Evolutionary conservation across 2,329 filamentous ascomycete species (phyloP).

Genomic region (Fusarium sp.): DNA sequence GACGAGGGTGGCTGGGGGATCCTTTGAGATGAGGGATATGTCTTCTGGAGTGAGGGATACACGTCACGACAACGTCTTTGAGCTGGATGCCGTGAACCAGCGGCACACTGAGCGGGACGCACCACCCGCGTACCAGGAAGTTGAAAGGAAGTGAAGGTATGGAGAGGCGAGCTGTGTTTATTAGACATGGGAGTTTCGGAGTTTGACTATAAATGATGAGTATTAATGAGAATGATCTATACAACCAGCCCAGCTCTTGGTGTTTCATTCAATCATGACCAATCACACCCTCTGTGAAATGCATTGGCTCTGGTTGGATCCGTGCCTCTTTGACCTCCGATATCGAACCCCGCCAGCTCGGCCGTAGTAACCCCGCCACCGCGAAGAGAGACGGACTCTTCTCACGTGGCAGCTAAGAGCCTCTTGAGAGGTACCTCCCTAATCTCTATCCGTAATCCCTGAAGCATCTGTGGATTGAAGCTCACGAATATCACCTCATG

Average conservation of each 20-base stretch:
- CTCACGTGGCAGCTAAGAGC: background rate
- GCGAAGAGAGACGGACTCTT: background rate
- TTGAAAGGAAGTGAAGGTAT: constrained; percentile 22
- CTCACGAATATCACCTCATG: constrained; percentile 15
- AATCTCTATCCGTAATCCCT: background rate
- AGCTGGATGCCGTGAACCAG: constrained; percentile 5
- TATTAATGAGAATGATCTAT: constrained; percentile 1
- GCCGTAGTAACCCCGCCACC: constrained; percentile 5
- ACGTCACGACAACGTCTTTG: constrained; percentile 9
- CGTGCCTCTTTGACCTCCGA: constrained; percentile 35
- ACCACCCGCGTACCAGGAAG: constrained; percentile 40
- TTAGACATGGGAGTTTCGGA: background rate
- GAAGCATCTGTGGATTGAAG: background rate
- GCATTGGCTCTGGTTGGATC: constrained; percentile 37
- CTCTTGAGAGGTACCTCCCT: background rate
- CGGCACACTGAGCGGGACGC: constrained; percentile 13
- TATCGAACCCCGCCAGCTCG: constrained; percentile 37
- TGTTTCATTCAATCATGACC: background rate
- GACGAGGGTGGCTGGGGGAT: background rate
- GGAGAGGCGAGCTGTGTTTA: background rate
- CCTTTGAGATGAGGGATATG: constrained; percentile 5
- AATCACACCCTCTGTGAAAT: constrained; percentile 19
- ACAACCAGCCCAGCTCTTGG: background rate
- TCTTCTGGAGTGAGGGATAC: background rate
- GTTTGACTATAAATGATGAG: background rate